Conservation (phyloP, 2,329 filamentous ascomycete genomes). For the Aotearoamyces nothofagi region DNA sequence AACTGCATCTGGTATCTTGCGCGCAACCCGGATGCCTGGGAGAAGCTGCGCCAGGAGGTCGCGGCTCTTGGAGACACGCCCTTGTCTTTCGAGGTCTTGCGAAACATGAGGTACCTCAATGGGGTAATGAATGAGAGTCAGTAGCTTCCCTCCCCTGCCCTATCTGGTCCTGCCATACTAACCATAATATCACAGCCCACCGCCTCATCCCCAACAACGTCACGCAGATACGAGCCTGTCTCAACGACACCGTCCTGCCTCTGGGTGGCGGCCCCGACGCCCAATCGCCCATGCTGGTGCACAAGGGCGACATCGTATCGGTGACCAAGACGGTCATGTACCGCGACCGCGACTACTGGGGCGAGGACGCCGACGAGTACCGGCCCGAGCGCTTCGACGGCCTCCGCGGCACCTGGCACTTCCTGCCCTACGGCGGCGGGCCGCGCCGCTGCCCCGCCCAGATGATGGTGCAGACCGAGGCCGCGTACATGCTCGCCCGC, state of each 20-base stretch:
- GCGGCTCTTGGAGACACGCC: slow-evolving; percentile 51
- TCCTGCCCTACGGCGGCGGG: too few species aligned
- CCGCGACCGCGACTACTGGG: slow-evolving; percentile 46
- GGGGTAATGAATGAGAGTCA: slow-evolving; percentile 64
- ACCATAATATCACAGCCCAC: too few species aligned
- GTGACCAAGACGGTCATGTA: slow-evolving; percentile 65
- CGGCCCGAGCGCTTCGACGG: slow-evolving; percentile 52
- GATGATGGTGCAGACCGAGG: too few species aligned
- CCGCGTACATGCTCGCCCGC: too few species aligned
- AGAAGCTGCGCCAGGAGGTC: slow-evolving; percentile 55
- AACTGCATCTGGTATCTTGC: too few species aligned
- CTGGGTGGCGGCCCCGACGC: slow-evolving; percentile 52
- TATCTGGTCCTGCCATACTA: too few species aligned
- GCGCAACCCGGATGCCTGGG: slow-evolving; percentile 49
- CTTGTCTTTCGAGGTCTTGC: slow-evolving; percentile 52
- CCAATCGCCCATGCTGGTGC: slow-evolving; percentile 43
- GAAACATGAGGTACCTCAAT: slow-evolving; percentile 73
- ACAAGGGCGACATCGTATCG: slow-evolving; percentile 47
- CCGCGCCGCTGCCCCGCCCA: too few species aligned
- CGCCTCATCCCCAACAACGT: slow-evolving; percentile 67
- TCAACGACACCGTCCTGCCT: slow-evolving; percentile 62
- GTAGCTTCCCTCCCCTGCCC: too few species aligned
- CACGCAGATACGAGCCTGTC: slow-evolving; percentile 60
- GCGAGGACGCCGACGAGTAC: slow-evolving; percentile 34
- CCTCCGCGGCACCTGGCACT: too few species aligned